These are phyloP conservation scores for Nasturtium officinale DNA, from an alignment of 345 rosid genomes.

Conservation along the genomic window DNA sequence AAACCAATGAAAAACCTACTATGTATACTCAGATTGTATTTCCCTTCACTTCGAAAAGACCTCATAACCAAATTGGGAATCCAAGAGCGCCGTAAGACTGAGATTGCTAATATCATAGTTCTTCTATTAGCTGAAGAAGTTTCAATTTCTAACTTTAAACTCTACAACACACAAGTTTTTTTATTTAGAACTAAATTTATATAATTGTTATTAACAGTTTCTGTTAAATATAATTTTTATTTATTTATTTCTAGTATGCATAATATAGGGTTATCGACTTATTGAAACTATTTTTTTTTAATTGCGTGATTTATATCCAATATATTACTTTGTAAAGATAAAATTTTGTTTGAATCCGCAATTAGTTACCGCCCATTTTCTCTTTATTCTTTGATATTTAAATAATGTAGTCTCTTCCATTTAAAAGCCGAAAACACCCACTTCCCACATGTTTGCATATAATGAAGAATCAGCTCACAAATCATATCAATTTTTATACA, in stretches of 20 bases:
- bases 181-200: neutral
- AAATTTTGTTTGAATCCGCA: neutral
- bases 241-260: neutral
- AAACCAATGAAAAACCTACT: neutral
- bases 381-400: neutral
- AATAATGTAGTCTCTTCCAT: conserved; percentile 15
- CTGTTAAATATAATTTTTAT: neutral
- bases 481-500: conserved; percentile 6
- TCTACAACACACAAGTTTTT: neutral
- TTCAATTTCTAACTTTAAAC: neutral
- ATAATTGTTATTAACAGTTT: neutral
- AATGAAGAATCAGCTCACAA: conserved; percentile 29
- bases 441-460: conserved; percentile 14
- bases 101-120: neutral
- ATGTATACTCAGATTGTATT: neutral
- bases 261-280: neutral
- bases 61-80: neutral
- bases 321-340: neutral
- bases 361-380: neutral
- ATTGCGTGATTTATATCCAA: neutral
- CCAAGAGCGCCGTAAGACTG: neutral
- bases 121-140: neutral
- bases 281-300: neutral
- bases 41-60: neutral
- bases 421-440: conserved; percentile 29